Conservation (phyloP, 1,139 yeast genomes). For the Taphrina flavorubra region DNA sequence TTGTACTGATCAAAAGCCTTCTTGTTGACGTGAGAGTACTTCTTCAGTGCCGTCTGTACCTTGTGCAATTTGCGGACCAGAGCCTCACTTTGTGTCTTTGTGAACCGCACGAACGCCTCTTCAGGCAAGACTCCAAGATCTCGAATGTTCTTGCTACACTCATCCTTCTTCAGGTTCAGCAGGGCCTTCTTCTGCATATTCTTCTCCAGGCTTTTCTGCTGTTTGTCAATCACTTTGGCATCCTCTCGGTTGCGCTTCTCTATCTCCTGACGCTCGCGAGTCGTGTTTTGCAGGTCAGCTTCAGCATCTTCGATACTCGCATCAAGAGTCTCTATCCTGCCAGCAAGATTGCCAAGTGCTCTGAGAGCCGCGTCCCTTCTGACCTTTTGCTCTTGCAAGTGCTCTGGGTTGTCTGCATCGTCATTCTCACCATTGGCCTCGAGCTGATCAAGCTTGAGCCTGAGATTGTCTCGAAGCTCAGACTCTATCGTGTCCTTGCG, state of each 20-base stretch:
- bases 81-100: constrained; percentile 58
- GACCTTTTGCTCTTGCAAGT: constrained; percentile 48
- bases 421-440: constrained; percentile 40
- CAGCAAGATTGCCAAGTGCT: constrained; percentile 51
- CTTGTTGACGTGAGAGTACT: constrained; percentile 80
- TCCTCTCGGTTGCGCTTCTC: constrained; percentile 64
- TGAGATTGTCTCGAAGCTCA: constrained; percentile 63
- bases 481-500: constrained; percentile 61
- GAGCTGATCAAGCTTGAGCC: constrained; percentile 56
- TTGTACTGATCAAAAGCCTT: constrained; percentile 86
- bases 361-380: constrained; percentile 51
- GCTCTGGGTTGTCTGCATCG: constrained; percentile 45
- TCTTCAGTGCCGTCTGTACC: constrained; percentile 64
- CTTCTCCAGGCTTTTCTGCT: constrained; percentile 70
- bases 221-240: constrained; percentile 64
- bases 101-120: constrained; percentile 68
- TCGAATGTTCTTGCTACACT: constrained; percentile 72
- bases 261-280: constrained; percentile 58
- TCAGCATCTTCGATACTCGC: constrained; percentile 44
- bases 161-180: constrained; percentile 68
- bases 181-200: constrained; percentile 68
- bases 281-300: constrained; percentile 46
- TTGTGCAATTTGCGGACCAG: constrained; percentile 63
- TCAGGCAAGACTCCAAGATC: constrained; percentile 89
- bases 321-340: constrained; percentile 48